phyloP scores from a whole-genome alignment of 2,329 filamentous ascomycete genomes.

The Neofusicoccum laricinum region DNA sequence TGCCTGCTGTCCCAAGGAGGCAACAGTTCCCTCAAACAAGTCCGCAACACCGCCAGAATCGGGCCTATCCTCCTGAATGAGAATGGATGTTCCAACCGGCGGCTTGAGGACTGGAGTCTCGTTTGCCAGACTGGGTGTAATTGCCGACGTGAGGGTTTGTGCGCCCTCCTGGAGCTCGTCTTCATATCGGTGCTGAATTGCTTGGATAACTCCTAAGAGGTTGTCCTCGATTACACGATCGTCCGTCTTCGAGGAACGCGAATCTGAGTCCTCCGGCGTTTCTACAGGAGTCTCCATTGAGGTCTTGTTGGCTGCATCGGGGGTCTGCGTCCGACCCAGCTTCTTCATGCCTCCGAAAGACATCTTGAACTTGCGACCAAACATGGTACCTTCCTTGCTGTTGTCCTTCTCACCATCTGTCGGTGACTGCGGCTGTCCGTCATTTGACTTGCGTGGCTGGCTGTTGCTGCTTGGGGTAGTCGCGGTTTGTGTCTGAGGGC shows the following conservation, averaged over 20 bases:
- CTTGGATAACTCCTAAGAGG: constrained; percentile 69
- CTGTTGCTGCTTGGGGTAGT: constrained; percentile 24
- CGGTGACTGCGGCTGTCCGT: constrained; percentile 35
- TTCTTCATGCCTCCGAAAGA: constrained; percentile 78
- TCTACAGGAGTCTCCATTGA: constrained; percentile 49
- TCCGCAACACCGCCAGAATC: constrained; percentile 70
- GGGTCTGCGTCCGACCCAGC: constrained; percentile 63
- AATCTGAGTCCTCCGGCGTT: constrained; percentile 63
- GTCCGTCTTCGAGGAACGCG: constrained; percentile 55
- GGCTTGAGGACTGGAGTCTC: constrained; percentile 76
- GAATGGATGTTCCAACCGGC: constrained; percentile 60
- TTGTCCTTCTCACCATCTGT: constrained; percentile 35
- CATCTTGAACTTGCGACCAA: constrained; percentile 79
- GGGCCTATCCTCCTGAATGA: constrained; percentile 64
- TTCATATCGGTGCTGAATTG: constrained; percentile 70
- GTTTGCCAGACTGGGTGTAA: constrained; percentile 66
- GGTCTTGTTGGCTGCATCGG: constrained; percentile 41
- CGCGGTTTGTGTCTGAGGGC: constrained; percentile 48
- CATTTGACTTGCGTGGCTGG: constrained; percentile 22
- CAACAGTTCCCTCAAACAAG: constrained; percentile 86
- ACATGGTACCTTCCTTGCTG: constrained; percentile 61
- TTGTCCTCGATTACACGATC: constrained; percentile 74
- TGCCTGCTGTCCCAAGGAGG: constrained; percentile 69
- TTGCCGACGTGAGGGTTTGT: constrained; percentile 56
- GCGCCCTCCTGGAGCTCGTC: constrained; percentile 57